A percentile compares a stretch with the other conserved stretches of the same genome.
Evolutionary conservation across 1,139 yeast species (phyloP).

Genomic region (Yamadazyma mexicana): DNA sequence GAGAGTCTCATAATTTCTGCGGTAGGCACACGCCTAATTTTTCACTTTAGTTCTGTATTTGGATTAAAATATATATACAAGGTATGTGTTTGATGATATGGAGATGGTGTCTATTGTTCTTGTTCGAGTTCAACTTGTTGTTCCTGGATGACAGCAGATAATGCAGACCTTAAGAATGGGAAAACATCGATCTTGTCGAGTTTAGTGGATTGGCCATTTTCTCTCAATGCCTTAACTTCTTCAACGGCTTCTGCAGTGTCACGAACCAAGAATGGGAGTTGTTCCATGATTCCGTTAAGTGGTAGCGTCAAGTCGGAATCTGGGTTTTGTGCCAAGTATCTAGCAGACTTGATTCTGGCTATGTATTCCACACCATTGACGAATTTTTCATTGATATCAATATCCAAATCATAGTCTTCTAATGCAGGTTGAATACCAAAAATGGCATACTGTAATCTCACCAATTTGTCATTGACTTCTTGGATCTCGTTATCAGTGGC

Average conservation of each 20-base stretch:
- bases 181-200: conserved; percentile 45
- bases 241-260: conserved; percentile 54
- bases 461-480: conserved; percentile 65
- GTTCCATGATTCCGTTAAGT: conserved; percentile 42
- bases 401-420: conserved; percentile 40
- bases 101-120: not conserved
- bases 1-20: not conserved
- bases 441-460: conserved; percentile 76
- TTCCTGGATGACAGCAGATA: conserved; percentile 20
- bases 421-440: conserved; percentile 68
- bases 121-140: not conserved
- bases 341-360: conserved; percentile 62
- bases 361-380: conserved; percentile 67
- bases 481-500: conserved; percentile 58
- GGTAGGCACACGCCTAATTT: not conserved
- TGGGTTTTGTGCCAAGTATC: conserved; percentile 23
- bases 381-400: conserved; percentile 56
- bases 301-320: conserved; percentile 26
- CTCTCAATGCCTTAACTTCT: conserved; percentile 48
- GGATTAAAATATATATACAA: not conserved
- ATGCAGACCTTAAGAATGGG: conserved; percentile 40
- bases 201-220: conserved; percentile 24
- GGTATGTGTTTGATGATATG: not conserved
- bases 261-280: conserved; percentile 43
- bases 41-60: too few species aligned